Base-by-base conservation (phyloP, 73 alveolate genomes). In the Paramecium biaurelia region DNA sequence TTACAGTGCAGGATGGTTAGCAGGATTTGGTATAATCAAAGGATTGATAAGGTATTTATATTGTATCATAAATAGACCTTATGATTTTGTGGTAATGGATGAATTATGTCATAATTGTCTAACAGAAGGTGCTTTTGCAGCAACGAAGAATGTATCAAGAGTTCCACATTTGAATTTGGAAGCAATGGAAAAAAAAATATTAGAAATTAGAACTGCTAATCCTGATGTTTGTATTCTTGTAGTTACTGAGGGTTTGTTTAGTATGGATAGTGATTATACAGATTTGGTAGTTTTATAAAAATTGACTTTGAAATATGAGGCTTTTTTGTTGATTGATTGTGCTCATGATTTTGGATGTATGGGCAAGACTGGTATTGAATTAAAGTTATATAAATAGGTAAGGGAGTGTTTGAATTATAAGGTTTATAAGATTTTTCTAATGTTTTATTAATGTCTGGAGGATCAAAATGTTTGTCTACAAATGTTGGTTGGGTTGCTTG, bases 311-410 rank as follows among this genome's bases (percentile, higher is more conserved):
- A 68, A 89, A 57, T 53, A 89, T 41, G 94, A 89, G 28, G 94
- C 94, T 12, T 89, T 89, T 58, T 68, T 89, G 15, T 35, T 89
- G 38, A 89, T 89, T 5, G 94, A 89, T 49, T 89, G 85, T 24
- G 94, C 94, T 14, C 94, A 89, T 28, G 94, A 89, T 38, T 89
- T 89, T 82, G 94, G 94, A 70, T 89, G 94, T 24, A 89, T 89
- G 94, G 94, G 94, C 9, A 63, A 76, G 5, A 70, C 67, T 57
- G 94, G 94, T 24, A 53, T 5, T 53, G 5, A n/a, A 21, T n/a
- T 18, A 18, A 18, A 53, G 18, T 4, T n/a, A 53, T 53, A n/a
- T 5, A 53, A 4, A 18, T 53, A 53, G 68, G 68, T 2, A 89
- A 72, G 23, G 94, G 94, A 70, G 85, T 70, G 15, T 89, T 76